phyloP scores from a whole-genome alignment of 2,329 filamentous ascomycete species.

The Pezicula neosporulosa region DNA sequence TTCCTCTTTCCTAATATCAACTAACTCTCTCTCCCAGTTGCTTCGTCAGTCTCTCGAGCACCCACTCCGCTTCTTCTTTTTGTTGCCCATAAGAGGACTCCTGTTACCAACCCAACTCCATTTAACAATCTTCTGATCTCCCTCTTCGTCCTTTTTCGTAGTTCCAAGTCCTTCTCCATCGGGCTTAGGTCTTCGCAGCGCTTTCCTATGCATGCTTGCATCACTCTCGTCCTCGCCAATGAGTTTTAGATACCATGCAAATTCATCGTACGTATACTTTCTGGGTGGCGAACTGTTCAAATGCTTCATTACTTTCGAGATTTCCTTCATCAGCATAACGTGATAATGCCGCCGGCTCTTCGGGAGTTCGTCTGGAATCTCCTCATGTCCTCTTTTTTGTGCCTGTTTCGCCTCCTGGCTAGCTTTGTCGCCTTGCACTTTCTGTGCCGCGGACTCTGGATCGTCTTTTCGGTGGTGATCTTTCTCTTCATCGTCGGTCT shows the following conservation, averaged over 20 bases:
- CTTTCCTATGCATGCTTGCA: conserved; percentile 45
- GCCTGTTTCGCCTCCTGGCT: conserved; percentile 9
- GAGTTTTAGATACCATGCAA: conserved; percentile 78
- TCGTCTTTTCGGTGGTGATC: conserved; percentile 14
- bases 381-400: conserved; percentile 8
- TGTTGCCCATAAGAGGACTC: conserved; percentile 66
- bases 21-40: conserved; percentile 42
- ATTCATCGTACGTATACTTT: conserved; percentile 77
- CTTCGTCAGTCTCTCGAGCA: conserved; percentile 60
- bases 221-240: conserved; percentile 64
- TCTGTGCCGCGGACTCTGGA: conserved; percentile 18
- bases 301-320: conserved; percentile 63
- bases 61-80: conserved; percentile 70
- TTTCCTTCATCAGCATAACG: conserved; percentile 68
- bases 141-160: conserved; percentile 19
- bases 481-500: conserved; percentile 13
- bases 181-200: conserved; percentile 9
- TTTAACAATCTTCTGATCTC: conserved; percentile 30
- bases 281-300: conserved; percentile 53
- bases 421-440: conserved; percentile 5
- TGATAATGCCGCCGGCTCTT: conserved; percentile 41
- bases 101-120: conserved; percentile 74
- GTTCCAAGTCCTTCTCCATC: conserved; percentile 9
- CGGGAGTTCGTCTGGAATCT: conserved; percentile 24
- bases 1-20: conserved; percentile 17